phyloP scores from a whole-genome alignment of 164 flowering plant species.

The Nymphaea colorata region DNA sequence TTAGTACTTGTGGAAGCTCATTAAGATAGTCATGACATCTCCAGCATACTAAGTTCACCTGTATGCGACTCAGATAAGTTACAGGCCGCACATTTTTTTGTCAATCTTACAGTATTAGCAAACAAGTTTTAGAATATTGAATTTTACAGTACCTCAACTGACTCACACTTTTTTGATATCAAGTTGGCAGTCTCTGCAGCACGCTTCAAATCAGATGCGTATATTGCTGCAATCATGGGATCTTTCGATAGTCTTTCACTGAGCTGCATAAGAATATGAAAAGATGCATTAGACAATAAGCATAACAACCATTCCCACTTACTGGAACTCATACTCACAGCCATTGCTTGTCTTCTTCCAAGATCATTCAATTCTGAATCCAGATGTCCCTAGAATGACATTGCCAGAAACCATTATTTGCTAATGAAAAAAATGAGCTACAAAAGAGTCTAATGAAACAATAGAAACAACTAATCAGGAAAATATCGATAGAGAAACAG shows the following conservation, averaged over 20 bases:
- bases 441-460: too few relatives aligned
- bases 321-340: slow-evolving; percentile 29
- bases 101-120: too few relatives aligned
- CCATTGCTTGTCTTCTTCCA: slow-evolving; percentile 75
- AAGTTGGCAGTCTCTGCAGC: slow-evolving; percentile 70
- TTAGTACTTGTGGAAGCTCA: too few relatives aligned
- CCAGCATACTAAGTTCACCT: too few relatives aligned
- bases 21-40: too few relatives aligned
- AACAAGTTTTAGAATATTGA: not conserved
- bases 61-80: too few relatives aligned
- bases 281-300: not conserved
- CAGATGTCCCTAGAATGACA: slow-evolving; percentile 57
- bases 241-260: slow-evolving; percentile 65
- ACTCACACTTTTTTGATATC: slow-evolving; percentile 62
- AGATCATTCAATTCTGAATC: slow-evolving; percentile 77
- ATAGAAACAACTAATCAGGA: too few relatives aligned
- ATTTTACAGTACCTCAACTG: slow-evolving; percentile 41
- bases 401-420: not conserved
- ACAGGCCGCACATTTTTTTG: too few relatives aligned
- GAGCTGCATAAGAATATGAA: slow-evolving; percentile 31
- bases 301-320: not conserved
- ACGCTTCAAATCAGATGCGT: slow-evolving; percentile 85
- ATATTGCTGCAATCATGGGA: slow-evolving; percentile 47
- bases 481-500: too few relatives aligned
- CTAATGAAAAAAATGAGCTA: too few relatives aligned